Conservation (phyloP, 176 grass and related monocot species). For the Phragmites australis region DNA sequence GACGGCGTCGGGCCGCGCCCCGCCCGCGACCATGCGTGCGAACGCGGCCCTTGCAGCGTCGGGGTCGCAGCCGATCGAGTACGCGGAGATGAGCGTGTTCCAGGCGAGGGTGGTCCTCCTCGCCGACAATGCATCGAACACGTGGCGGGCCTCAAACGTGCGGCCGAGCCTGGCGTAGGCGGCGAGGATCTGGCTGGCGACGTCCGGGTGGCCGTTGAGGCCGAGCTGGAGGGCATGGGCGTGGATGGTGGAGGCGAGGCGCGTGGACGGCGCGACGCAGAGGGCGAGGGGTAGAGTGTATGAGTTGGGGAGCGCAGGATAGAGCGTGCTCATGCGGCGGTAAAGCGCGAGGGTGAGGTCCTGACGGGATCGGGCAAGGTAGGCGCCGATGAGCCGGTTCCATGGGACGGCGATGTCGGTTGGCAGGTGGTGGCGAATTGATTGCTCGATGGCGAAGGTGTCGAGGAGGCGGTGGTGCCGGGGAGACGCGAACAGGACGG, state of each 20-base stretch:
- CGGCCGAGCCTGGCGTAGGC: slow-evolving; percentile 45
- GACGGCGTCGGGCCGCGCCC: slow-evolving; percentile 31
- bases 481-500: background rate
- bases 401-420: slow-evolving; percentile 37
- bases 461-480: background rate
- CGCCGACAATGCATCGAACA: slow-evolving; percentile 61
- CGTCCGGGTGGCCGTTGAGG: slow-evolving; percentile 47
- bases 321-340: slow-evolving; percentile 49
- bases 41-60: slow-evolving; percentile 27
- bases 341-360: slow-evolving; percentile 49
- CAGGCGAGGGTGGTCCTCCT: slow-evolving; percentile 47
- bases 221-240: slow-evolving; percentile 47
- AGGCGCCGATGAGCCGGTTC: slow-evolving; percentile 53
- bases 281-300: slow-evolving; percentile 73
- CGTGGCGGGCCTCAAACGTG: slow-evolving; percentile 13
- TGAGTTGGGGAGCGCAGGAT: slow-evolving; percentile 41
- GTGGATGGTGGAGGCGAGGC: slow-evolving; percentile 36
- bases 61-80: slow-evolving; percentile 42
- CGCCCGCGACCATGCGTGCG: slow-evolving; percentile 19
- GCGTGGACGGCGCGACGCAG: slow-evolving; percentile 13
- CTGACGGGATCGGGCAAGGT: slow-evolving; percentile 28
- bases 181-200: slow-evolving; percentile 50
- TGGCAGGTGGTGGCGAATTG: background rate
- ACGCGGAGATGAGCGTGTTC: slow-evolving; percentile 65
- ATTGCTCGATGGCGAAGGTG: background rate